phyloP scores from a whole-genome alignment of 129 eudicot species.

The Lonicera japonica region DNA sequence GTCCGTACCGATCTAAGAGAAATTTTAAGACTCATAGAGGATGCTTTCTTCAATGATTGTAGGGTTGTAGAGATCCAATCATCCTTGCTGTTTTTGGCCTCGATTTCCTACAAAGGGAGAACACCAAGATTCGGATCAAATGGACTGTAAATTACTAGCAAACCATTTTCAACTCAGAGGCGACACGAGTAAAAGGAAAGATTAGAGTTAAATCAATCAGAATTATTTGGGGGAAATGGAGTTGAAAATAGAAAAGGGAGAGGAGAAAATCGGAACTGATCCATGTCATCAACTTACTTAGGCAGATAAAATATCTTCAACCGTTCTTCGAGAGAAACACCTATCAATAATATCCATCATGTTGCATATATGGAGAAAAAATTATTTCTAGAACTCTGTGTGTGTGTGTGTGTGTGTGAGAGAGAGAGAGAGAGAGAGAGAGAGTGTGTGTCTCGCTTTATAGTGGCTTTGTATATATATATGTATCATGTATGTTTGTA shows the following conservation, averaged over 20 bases:
- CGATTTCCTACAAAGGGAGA: slow-evolving; percentile 66
- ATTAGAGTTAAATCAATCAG: slow-evolving; percentile 3
- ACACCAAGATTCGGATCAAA: background rate
- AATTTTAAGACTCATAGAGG: slow-evolving; percentile 91
- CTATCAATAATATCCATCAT: slow-evolving; percentile 61
- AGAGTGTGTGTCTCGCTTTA: too few species aligned
- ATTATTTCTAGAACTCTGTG: too few species aligned
- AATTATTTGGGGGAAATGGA: too few species aligned
- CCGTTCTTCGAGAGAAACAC: slow-evolving; percentile 76
- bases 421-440: too few species aligned
- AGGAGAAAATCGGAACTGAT: too few species aligned
- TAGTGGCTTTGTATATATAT: too few species aligned
- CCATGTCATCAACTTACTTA: too few species aligned
- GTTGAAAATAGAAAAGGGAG: too few species aligned
- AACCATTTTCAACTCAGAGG: too few species aligned
- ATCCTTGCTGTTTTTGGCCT: slow-evolving; percentile 47
- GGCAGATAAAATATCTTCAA: slow-evolving; percentile 73
- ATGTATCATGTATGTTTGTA: too few species aligned
- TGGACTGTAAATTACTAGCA: slow-evolving; percentile 7
- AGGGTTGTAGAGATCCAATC: slow-evolving; percentile 80
- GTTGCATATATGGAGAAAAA: slow-evolving; percentile 14
- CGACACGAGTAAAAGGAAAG: background rate
- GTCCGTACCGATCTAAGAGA: slow-evolving; percentile 75
- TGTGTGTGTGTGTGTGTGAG: too few species aligned
- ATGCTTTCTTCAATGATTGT: slow-evolving; percentile 64